Base-by-base conservation (phyloP, 306 rosid genomes). In the Acmispon strigosus region DNA sequence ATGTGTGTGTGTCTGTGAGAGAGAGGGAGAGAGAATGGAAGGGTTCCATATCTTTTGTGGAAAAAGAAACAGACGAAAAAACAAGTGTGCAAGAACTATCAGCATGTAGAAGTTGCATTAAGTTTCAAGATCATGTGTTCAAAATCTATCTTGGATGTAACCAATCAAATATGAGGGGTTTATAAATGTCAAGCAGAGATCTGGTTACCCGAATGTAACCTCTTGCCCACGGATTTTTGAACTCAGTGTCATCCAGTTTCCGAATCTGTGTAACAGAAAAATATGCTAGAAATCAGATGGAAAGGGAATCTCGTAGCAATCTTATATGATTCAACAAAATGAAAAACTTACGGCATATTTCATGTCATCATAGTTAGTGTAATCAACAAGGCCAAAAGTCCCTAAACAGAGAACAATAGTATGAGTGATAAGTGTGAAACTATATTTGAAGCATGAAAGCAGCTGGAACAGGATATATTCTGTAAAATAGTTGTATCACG, bases 201-300 rank as follows among this genome's bases (percentile, higher is more conserved):
- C 32, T 37, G 24, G 24, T 55, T 91, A 95, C 99, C 96, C 96
- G 86, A 60, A 95, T 91, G 74, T 86, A 89, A 51, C 86, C 64
- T 84, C 97, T 88, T 6, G 99, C 96, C 99, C 99, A 95, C 42
- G 99, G 99, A 82, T 95, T 95, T 89, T 77, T 87, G 47, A 95
- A 95, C 79, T 91, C 99, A 1, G 99, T 95, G 79, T 91, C 99
- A 85, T 91, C 89, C 64, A 95, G 93, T 69, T 91, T 90, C 72
- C 93, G 88, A 52, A 89, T 80, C 97, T 95, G 86, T 70, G 52
- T 57, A 78, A 58, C 39, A 78, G 12, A 57, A 12, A 10, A 59
- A 67, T 0, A 53, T 1, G 34, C 70, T 43, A 68, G 63, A 52
- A 20, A 42, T 45, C 43, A 32, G 20, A 68, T 62, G 8, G 42